phyloP scores from a whole-genome alignment of 352 stramenopile species.

The Thraustochytrium sp. region DNA sequence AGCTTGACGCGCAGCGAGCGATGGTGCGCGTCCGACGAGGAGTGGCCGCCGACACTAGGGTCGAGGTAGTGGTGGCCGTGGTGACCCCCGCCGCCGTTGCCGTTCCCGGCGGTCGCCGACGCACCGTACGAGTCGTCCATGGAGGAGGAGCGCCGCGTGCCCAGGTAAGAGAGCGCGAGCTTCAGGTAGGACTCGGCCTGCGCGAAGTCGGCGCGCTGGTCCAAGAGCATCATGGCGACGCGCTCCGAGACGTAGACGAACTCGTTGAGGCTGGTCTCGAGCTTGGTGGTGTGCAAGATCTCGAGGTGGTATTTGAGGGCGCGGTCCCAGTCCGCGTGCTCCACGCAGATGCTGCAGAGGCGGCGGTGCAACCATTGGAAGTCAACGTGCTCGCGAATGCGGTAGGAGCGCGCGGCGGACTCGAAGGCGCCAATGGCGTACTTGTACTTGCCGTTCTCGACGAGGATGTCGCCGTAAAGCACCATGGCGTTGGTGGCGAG shows the following conservation, averaged over 20 bases:
- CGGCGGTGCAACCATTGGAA: constrained; percentile 26
- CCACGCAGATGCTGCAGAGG: constrained; percentile 26
- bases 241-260: constrained; percentile 39
- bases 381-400: constrained; percentile 2
- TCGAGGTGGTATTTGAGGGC: constrained; percentile 34
- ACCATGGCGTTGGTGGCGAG: constrained; percentile 39
- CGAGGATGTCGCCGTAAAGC: constrained; percentile 29
- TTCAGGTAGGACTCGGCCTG: constrained; percentile 37
- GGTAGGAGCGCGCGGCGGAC: constrained; percentile 18
- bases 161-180: constrained; percentile 20
- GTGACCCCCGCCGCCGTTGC: no score
- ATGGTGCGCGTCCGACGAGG: constrained; percentile 35
- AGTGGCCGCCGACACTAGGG: neutral
- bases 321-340: constrained; percentile 40
- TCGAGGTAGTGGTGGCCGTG: neutral
- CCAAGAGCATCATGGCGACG: constrained; percentile 36
- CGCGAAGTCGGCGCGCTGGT: constrained; percentile 34
- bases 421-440: constrained; percentile 32
- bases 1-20: constrained; percentile 28
- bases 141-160: constrained; percentile 15
- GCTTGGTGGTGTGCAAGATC: constrained; percentile 36
- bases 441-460: constrained; percentile 38
- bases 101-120: no score
- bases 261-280: constrained; percentile 36
- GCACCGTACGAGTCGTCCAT: neutral